A percentile compares a stretch with the other conserved stretches of the same genome.
phyloP scores from a whole-genome alignment of 148 eudicot species.

The Spergularia bocconei region DNA sequence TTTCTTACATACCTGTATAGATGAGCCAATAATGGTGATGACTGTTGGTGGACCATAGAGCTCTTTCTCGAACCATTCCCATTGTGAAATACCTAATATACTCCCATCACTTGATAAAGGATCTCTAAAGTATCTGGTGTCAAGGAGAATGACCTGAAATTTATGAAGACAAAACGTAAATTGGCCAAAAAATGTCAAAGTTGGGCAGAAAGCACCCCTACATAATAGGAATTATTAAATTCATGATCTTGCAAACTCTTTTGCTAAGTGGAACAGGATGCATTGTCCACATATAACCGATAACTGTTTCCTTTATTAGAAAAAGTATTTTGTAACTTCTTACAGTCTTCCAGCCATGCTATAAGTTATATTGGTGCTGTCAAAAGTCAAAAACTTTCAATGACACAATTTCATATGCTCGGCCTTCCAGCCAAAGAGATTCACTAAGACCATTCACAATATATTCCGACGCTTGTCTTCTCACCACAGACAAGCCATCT shows the following conservation, averaged over 20 bases:
- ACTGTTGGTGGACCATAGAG: constrained; percentile 51
- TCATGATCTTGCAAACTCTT: background rate
- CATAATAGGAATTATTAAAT: background rate
- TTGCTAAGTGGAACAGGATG: background rate
- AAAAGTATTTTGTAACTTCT: background rate
- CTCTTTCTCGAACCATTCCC: constrained; percentile 71
- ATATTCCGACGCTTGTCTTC: background rate
- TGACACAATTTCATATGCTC: background rate
- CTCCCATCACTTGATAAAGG: constrained; percentile 62
- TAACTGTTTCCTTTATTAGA: too few relatives aligned
- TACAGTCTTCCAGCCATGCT: background rate
- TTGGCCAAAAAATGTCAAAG: background rate
- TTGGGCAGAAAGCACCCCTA: background rate
- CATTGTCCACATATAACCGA: background rate
- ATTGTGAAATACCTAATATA: constrained; percentile 61
- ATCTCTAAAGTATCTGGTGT: constrained; percentile 76
- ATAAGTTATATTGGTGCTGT: background rate
- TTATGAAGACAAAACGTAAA: constrained; percentile 10
- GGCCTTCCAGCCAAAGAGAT: background rate
- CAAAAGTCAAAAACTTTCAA: background rate
- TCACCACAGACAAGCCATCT: background rate
- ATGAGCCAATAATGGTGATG: constrained; percentile 64
- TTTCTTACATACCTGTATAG: constrained; percentile 53
- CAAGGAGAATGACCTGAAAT: constrained; percentile 68
- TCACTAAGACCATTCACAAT: background rate